Base-by-base conservation (phyloP, 768 basidiomycete species). In the Austroboletus festivus region DNA sequence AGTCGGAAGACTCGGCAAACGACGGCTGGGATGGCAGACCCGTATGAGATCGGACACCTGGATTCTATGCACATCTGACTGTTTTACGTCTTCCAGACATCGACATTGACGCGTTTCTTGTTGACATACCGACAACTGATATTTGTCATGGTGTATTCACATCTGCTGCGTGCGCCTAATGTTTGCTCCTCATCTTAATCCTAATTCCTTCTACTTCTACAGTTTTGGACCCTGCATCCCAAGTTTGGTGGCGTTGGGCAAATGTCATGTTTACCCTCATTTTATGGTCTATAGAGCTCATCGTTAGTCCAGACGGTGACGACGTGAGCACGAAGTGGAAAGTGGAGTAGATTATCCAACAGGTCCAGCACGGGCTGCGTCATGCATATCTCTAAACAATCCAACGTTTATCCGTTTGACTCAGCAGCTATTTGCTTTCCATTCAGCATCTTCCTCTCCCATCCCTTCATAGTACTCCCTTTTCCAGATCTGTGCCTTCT, bases 161-260 rank as follows among this genome's bases (percentile, higher is more conserved):
- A 93, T 63, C 71, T 93, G 5, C 75, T 93, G 16, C 72, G 90
- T 93, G 58, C 61, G 89, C 77, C 5, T 42, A 39, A 47, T 21
- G 1, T 38, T 39, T 24, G 6, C 8, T 44, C 23, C 47, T 34
- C 20, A 16, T 46, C 13, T 11, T 22, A 12, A 24, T 5, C 21
- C 42, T 62, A 12, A 52, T 44, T 13, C 9, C 26, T 40, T 11
- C 43, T 19, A 34, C 35, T 28, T 23, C n/a, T 46, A 24, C 45
- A 91, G 90, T 93, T 38, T 72, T 93, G 45, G 90, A 93, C 58
- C 86, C 89, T 60, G 86, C 89, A 18, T 89, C 88, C n/a, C 90
- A 92, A 61, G 81, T 91, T 42, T 93, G 90, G 90, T 92, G 90
- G 86, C 79, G 90, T 52, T 92, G 90, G 89, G 84, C 85, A 73